Percentiles rank a stretch among this genome's conserved stretches.
These are phyloP conservation scores for Plantago elongata DNA, from an alignment of 257 asterid genomes.

Conservation along the genomic window DNA sequence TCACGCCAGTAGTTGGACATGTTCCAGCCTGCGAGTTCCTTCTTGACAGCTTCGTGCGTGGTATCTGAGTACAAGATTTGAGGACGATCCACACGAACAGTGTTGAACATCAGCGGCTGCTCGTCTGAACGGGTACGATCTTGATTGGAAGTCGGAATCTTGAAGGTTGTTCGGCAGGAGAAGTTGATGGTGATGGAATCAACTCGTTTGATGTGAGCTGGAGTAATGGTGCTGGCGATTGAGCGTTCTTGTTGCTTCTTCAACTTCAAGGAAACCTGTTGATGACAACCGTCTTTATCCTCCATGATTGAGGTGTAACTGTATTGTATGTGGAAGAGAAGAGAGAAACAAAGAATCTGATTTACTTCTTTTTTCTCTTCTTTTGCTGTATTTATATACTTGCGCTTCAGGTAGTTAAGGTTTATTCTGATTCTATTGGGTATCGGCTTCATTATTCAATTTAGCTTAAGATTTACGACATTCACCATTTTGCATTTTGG, in stretches of 20 bases:
- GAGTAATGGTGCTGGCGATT: background rate
- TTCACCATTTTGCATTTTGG: too few species aligned
- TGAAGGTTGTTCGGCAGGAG: background rate
- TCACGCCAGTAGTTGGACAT: background rate
- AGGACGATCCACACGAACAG: background rate
- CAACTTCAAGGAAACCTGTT: background rate
- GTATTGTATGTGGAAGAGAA: too few species aligned
- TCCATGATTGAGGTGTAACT: too few species aligned
- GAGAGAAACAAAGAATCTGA: too few species aligned
- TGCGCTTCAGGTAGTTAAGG: too few species aligned
- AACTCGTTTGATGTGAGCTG: background rate
- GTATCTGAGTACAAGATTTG: background rate
- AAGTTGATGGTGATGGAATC: constrained; percentile 1
- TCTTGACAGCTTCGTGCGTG: background rate
- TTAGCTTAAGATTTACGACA: too few species aligned
- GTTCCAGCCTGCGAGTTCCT: background rate
- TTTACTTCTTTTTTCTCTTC: too few species aligned
- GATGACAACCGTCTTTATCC: too few species aligned
- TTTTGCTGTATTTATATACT: too few species aligned
- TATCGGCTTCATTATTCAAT: too few species aligned
- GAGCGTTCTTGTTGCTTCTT: background rate
- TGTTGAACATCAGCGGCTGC: background rate
- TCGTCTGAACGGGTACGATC: too few species aligned
- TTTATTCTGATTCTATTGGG: too few species aligned
- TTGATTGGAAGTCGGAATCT: background rate